Conservation (phyloP, 2,329 filamentous ascomycete genomes). For the Periconia sp. region DNA sequence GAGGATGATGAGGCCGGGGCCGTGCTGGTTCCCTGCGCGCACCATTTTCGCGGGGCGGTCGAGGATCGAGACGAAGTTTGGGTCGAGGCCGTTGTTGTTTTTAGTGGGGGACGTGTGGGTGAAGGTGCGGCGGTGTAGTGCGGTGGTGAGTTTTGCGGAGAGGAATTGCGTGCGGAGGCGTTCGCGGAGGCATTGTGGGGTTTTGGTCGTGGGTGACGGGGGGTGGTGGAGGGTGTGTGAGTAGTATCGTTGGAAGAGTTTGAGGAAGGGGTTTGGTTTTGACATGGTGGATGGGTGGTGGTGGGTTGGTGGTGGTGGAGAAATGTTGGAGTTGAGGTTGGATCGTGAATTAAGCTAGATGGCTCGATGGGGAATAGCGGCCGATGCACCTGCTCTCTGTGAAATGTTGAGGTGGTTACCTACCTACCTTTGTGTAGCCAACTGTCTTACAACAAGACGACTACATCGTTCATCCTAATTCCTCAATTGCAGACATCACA, state of each 20-base stretch:
- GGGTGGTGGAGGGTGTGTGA: constrained; percentile 10
- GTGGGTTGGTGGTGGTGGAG: constrained; percentile 16
- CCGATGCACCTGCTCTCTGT: constrained; percentile 3
- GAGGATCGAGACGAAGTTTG: constrained; percentile 79
- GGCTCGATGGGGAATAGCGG: constrained; percentile 5
- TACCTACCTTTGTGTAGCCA: too few species aligned
- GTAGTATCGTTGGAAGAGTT: constrained; percentile 33
- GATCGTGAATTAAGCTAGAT: constrained; percentile 2
- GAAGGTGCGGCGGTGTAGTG: constrained; percentile 24
- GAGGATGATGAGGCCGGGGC: constrained; percentile 77
- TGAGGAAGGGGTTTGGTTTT: constrained; percentile 37
- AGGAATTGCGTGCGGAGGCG: constrained; percentile 18
- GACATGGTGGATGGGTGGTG: constrained; percentile 27
- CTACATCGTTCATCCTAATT: too few species aligned
- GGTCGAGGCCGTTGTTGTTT: constrained; percentile 55
- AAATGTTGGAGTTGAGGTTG: constrained; percentile 10
- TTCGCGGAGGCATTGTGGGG: constrained; percentile 39
- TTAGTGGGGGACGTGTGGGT: constrained; percentile 47
- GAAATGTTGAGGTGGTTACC: too few species aligned
- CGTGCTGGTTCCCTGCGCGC: constrained; percentile 72
- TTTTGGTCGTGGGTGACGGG: constrained; percentile 12
- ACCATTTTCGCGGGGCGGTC: constrained; percentile 84
- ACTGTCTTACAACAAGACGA: too few species aligned
- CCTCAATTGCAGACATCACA: too few species aligned
- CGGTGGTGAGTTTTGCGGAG: constrained; percentile 19